Evolutionary conservation across 495 filamentous ascomycete species (phyloP), one percentile per base, ranked within the genome.

Genomic region (Penicillium dipodomyicola): DNA sequence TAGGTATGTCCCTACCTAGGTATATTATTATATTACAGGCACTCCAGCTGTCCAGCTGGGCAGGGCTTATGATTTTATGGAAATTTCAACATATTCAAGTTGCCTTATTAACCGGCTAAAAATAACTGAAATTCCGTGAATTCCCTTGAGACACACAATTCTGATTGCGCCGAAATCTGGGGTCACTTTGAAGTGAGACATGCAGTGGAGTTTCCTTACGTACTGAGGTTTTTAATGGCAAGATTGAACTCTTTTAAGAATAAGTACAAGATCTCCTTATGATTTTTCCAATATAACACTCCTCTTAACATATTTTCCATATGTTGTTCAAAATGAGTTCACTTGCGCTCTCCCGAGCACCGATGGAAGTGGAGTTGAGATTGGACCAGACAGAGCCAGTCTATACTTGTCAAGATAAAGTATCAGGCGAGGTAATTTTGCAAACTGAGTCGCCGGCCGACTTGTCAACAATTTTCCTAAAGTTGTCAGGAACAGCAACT

Each of bases 381-480:
- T 15, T 54, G 32, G 42, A 54, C n/a, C 15, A 37, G 27, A 4
- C 19, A 39, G 30, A 47, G 20, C 19, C 42, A 11, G 27, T 14
- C 8, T 54, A 54, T 25, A 45, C 51, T 1, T 7, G 5, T 25
- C 51, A 11, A 46, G 52, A 46, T 47, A 54, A 22, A 9, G 20
- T 54, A 15, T 46, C 52, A 10, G 52, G 52, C 52, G 30, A 46
- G n/a, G 32, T 54, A 2, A 35, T 46, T 2, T 39, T 54, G 29
- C 30, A 25, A 9, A 54, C 11, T 9, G 20, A 20, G 6, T 54
- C 32, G 11, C 29, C 52, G 4, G 41, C 52, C 30, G 41, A 44
- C n/a, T 37, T 54, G 9, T 47, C 52, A 20, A 37, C 41, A 9
- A 44, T 54, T 25, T 30, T 46, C 23, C 42, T 46, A 8, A 46